phyloP scores from a whole-genome alignment of 2,329 filamentous ascomycete species.

The Aspergillus intermedius region DNA sequence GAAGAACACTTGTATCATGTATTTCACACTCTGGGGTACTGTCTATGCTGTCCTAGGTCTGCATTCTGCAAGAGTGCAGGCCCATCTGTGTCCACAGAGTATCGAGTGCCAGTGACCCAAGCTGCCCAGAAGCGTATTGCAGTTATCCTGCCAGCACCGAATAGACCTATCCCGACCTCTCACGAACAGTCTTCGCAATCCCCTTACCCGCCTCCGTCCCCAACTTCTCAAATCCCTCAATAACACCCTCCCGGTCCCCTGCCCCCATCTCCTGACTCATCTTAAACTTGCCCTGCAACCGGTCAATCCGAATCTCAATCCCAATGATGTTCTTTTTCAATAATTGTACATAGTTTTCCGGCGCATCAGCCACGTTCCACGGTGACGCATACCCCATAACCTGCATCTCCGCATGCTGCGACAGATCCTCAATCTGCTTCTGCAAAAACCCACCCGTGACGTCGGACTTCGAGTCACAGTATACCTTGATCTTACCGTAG shows the following conservation, averaged over 20 bases:
- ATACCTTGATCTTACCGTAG: conserved; percentile 53
- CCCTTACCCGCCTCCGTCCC: conserved; percentile 31
- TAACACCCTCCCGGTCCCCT: conserved; percentile 52
- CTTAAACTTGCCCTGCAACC: conserved; percentile 58
- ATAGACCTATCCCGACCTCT: conserved; percentile 16
- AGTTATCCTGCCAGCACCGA: not conserved
- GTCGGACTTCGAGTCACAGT: conserved; percentile 43
- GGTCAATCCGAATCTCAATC: conserved; percentile 52
- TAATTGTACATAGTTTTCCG: conserved; percentile 50
- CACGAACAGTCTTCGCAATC: conserved; percentile 30
- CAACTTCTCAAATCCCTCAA: conserved; percentile 49
- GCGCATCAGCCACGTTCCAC: conserved; percentile 59
- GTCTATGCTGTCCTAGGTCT: not conserved
- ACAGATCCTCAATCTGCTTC: conserved; percentile 49
- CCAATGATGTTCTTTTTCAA: conserved; percentile 56
- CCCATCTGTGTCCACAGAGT: too few relatives aligned
- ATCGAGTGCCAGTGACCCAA: too few relatives aligned
- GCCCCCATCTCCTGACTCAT: conserved; percentile 57
- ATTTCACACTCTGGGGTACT: not conserved
- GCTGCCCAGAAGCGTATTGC: too few relatives aligned
- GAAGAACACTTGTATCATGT: too few relatives aligned
- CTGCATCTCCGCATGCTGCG: conserved; percentile 44
- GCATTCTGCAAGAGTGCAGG: too few relatives aligned
- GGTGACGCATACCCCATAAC: conserved; percentile 47
- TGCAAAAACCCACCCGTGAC: conserved; percentile 46